These are phyloP conservation scores for Alternaria ethzedia DNA, from an alignment of 2,329 filamentous ascomycete species.

Conservation along the genomic window DNA sequence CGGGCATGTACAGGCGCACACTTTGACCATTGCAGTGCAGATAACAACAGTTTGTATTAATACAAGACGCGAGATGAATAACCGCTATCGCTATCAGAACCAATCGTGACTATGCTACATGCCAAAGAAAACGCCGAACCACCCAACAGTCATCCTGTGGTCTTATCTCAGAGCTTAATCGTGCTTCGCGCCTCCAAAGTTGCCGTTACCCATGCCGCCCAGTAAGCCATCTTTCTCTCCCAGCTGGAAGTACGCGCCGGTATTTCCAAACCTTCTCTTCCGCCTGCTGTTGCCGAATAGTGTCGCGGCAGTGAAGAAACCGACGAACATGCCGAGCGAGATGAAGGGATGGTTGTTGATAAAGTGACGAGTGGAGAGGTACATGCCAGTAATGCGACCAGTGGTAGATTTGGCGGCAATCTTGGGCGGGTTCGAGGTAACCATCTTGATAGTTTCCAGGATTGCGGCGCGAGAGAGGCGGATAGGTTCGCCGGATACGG, in stretches of 20 bases:
- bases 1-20: background rate
- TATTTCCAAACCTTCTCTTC: conserved; percentile 55
- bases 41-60: background rate
- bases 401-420: conserved; percentile 82
- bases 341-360: conserved; percentile 55
- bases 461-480: conserved; percentile 88
- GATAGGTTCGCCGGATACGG: conserved; percentile 87
- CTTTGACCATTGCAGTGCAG: background rate
- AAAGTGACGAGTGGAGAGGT: conserved; percentile 56
- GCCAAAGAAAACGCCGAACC: conserved; percentile 4
- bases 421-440: conserved; percentile 71
- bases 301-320: conserved; percentile 60
- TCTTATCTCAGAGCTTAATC: conserved; percentile 23
- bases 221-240: conserved; percentile 74
- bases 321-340: conserved; percentile 62
- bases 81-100: background rate
- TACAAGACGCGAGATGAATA: background rate
- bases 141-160: background rate
- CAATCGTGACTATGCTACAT: conserved; percentile 17
- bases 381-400: conserved; percentile 72
- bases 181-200: conserved; percentile 43
- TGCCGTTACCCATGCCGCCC: conserved; percentile 57
- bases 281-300: conserved; percentile 41
- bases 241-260: conserved; percentile 67
- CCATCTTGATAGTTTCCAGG: conserved; percentile 80